phyloP scores from a whole-genome alignment of 139 green algal species.

The Nannochloris sp. region DNA sequence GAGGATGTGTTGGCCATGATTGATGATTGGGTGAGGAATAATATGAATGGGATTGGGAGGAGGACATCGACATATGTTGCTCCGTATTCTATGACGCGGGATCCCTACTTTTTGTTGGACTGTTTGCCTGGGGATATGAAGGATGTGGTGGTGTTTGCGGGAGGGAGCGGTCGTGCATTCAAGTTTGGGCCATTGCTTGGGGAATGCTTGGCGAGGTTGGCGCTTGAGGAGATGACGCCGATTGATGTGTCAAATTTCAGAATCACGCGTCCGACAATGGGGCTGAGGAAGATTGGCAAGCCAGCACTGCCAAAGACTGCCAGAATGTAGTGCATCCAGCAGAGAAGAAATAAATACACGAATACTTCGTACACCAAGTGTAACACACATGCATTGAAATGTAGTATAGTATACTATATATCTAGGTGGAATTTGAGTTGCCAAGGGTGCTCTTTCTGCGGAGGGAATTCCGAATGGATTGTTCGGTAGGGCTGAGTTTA shows the following conservation, averaged over 20 bases:
- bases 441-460: conserved; percentile 14
- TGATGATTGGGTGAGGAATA: conserved; percentile 3
- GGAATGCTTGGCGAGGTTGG: neutral
- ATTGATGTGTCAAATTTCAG: conserved; percentile 1
- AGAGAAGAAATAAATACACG: too few relatives aligned
- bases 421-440: neutral
- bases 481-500: conserved; percentile 29
- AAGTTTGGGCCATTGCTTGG: conserved; percentile 1
- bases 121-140: neutral
- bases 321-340: neutral
- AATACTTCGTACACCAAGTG: too few relatives aligned
- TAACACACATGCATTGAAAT: neutral
- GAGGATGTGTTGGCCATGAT: conserved; percentile 5
- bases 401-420: neutral
- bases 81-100: conserved; percentile 1
- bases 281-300: neutral
- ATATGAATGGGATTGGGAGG: conserved; percentile 3
- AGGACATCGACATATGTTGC: conserved; percentile 1
- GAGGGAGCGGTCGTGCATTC: neutral
- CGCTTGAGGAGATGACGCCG: neutral
- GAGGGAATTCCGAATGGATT: conserved; percentile 19
- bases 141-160: conserved; percentile 1
- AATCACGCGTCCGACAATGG: neutral
- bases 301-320: neutral
- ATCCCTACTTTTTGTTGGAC: conserved; percentile 1